Evolutionary conservation across 805 yeast genomes (phyloP).

Genomic region (Nakazawaea siamensis): DNA sequence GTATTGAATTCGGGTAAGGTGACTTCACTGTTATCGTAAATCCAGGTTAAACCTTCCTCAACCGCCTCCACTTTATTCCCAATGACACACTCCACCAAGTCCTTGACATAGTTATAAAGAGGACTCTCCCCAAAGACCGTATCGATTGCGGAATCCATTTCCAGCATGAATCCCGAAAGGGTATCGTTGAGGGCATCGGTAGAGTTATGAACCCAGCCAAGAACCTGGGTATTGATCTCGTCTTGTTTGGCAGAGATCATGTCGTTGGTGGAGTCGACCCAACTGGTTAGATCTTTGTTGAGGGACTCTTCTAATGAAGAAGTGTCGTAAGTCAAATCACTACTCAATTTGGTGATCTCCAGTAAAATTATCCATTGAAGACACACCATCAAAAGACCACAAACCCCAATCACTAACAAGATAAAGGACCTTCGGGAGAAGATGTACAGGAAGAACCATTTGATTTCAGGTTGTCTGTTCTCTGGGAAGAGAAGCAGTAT

Average conservation of each 20-base stretch:
- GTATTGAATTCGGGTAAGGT: slow-evolving; percentile 35
- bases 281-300: slow-evolving; percentile 22
- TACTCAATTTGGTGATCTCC: background rate
- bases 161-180: slow-evolving; percentile 42
- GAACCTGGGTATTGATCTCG: slow-evolving; percentile 51
- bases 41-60: slow-evolving; percentile 74
- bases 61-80: slow-evolving; percentile 62
- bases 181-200: slow-evolving; percentile 55
- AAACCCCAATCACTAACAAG: slow-evolving; percentile 42
- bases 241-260: slow-evolving; percentile 41
- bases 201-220: slow-evolving; percentile 57
- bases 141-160: slow-evolving; percentile 51
- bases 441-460: slow-evolving; percentile 44
- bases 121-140: slow-evolving; percentile 63
- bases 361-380: slow-evolving; percentile 45
- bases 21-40: slow-evolving; percentile 53
- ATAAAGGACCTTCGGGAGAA: slow-evolving; percentile 43
- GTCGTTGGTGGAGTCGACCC: slow-evolving; percentile 52
- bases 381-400: slow-evolving; percentile 46
- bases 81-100: slow-evolving; percentile 72
- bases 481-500: slow-evolving; percentile 11
- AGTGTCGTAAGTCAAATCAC: background rate
- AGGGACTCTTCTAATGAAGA: slow-evolving; percentile 14
- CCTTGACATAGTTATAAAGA: slow-evolving; percentile 50
- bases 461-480: slow-evolving; percentile 10